phyloP scores from a whole-genome alignment of 805 yeast genomes.

The Saturnispora besseyi region DNA sequence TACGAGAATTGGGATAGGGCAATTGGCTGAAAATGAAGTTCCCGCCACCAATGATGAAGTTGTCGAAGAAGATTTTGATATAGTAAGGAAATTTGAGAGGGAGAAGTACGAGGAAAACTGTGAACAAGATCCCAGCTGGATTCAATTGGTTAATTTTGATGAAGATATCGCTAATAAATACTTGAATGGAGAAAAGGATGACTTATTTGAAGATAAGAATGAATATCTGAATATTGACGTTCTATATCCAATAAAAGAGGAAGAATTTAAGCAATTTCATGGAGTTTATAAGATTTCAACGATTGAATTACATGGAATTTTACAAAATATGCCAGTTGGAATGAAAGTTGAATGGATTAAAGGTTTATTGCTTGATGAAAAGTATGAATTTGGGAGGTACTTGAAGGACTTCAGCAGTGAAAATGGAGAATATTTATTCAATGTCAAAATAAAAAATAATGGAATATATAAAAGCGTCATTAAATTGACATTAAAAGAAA shows the following conservation, averaged over 20 bases:
- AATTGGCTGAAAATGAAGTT: not conserved
- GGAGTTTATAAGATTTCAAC: not conserved
- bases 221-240: not conserved
- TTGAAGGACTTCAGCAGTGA: not conserved
- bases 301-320: not conserved
- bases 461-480: slow-evolving; percentile 9
- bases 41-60: not conserved
- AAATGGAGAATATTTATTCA: not conserved
- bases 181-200: not conserved
- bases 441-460: slow-evolving; percentile 1
- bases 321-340: not conserved
- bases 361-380: slow-evolving; percentile 5
- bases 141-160: not conserved
- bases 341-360: slow-evolving; percentile 8
- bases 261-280: slow-evolving; percentile 7
- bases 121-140: not conserved
- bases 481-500: not conserved
- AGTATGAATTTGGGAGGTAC: slow-evolving; percentile 5
- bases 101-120: not conserved
- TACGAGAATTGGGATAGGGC: not conserved
- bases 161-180: not conserved
- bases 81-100: not conserved
- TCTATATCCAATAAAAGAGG: not conserved
- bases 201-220: not conserved
- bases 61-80: not conserved